Evolutionary conservation across 768 basidiomycete genomes (phyloP), one percentile per base, ranked within the genome.

Genomic region (Mycena amicta): DNA sequence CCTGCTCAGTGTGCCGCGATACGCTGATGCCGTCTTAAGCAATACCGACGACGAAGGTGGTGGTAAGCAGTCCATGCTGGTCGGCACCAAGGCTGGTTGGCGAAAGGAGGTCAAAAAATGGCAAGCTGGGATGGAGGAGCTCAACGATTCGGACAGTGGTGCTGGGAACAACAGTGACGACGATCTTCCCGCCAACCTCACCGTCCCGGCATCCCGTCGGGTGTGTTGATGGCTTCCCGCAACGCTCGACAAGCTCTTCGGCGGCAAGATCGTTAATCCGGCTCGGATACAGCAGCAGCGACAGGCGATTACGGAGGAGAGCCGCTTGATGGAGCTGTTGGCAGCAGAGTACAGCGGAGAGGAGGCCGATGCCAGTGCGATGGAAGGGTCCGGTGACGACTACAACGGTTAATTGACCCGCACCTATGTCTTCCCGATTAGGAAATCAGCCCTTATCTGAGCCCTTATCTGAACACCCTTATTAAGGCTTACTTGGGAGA

Each of bases 1-100:
- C 27, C n/a, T 54, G 4, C 41, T 41, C 4, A 29, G 37, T 30
- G 40, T 54, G 22, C 53, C 53, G 15, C 53, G 53, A 4, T 54
- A 54, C 28, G 53, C 53, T 3, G 53, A 54, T 3, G 53, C 53
- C 12, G 3, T 43, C 4, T 29, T 54, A 4, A 54, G 53, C 23
- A 27, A 54, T 23, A 54, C 40, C 29, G 53, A 54, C 25, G 53
- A 54, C 12, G 28, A 6, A 8, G 41, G 43, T 13, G 41, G n/a
- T 11, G 40, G 30, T 11, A 26, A 27, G n/a, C 22, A n/a, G 4
- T 54, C 53, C n/a, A 40, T 54, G 8, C 5, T 54, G 2, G 41
- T 54, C 3, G 18, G 26, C 16, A 54, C 20, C n/a, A 28, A 18
- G 26, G 28, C 40, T 3, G 53, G 39, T 12, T 54, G 53, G 53